These are phyloP conservation scores for Globisporangium ultimum DNA, from an alignment of 352 stramenopile species.

Conservation along the genomic window DNA sequence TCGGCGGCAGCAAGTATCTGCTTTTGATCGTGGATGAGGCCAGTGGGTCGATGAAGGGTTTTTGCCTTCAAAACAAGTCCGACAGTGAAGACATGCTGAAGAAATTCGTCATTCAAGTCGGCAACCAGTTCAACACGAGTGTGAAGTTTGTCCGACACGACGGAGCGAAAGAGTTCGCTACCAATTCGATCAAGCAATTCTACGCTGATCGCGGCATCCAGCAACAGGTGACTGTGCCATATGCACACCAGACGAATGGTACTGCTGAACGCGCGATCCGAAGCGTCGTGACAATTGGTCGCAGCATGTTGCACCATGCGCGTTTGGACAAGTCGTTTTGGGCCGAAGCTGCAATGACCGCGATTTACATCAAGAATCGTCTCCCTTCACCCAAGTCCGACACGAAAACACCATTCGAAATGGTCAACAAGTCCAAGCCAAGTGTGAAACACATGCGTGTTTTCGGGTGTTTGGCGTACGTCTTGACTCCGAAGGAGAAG, in stretches of 20 bases:
- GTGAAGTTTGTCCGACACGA: slow-evolving; percentile 18
- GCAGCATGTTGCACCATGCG: slow-evolving; percentile 21
- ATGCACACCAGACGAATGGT: slow-evolving; percentile 28
- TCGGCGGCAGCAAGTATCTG: slow-evolving; percentile 15
- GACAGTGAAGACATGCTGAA: slow-evolving; percentile 7
- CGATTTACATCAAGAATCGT: not conserved
- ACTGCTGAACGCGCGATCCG: slow-evolving; percentile 27
- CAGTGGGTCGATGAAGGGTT: slow-evolving; percentile 19
- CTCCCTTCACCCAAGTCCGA: not conserved
- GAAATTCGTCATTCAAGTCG: slow-evolving; percentile 6
- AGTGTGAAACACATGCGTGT: not conserved
- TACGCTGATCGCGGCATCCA: too few relatives aligned
- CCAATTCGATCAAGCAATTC: too few relatives aligned
- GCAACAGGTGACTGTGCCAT: slow-evolving; percentile 19
- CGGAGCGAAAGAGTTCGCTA: too few relatives aligned
- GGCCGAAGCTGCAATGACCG: slow-evolving; percentile 4
- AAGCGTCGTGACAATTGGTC: slow-evolving; percentile 19
- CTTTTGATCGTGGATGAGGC: slow-evolving; percentile 17
- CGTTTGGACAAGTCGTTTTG: slow-evolving; percentile 19
- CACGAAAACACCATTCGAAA: not conserved
- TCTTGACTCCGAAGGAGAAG: not conserved
- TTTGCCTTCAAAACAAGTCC: slow-evolving; percentile 16
- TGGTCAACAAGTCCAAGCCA: not conserved
- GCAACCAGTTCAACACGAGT: slow-evolving; percentile 16
- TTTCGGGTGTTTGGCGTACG: slow-evolving; percentile 5